Evolutionary conservation across 2,329 filamentous ascomycete species (phyloP).

Genomic region (Diaporthe aspalathi): DNA sequence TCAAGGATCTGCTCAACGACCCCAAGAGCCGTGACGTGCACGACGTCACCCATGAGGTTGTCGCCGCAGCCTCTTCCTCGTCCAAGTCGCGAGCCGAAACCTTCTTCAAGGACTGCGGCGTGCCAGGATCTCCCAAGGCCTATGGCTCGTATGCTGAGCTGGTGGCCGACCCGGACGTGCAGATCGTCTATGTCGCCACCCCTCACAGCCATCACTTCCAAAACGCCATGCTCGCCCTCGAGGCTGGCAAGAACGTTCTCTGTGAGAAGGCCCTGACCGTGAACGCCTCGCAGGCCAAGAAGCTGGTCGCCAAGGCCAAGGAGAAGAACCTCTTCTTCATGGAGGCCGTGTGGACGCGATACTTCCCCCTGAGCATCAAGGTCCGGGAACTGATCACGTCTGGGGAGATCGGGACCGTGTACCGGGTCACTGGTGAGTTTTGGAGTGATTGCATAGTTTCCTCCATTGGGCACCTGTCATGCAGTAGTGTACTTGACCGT

Average conservation of each 20-base stretch:
- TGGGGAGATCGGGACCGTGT: conserved; percentile 69
- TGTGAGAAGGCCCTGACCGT: conserved; percentile 94
- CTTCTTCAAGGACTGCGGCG: conserved; percentile 78
- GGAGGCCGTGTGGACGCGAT: conserved; percentile 92
- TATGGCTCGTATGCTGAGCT: conserved; percentile 88
- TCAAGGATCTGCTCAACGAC: conserved; percentile 82
- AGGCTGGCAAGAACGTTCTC: conserved; percentile 87
- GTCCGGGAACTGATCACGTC: conserved; percentile 72
- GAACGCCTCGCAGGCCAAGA: conserved; percentile 80
- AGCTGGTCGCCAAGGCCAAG: conserved; percentile 77
- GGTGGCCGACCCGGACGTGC: conserved; percentile 80
- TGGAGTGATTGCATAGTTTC: conserved; percentile 4
- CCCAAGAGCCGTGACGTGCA: conserved; percentile 75
- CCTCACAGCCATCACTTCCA: conserved; percentile 95
- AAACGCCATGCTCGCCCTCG: conserved; percentile 85
- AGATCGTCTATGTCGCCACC: conserved; percentile 90
- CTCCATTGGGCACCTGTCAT: conserved; percentile 9
- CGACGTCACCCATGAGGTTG: conserved; percentile 81
- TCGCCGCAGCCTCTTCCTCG: conserved; percentile 83
- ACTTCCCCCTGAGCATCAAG: conserved; percentile 85
- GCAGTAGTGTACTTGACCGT: too few species aligned
- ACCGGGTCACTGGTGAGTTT: conserved; percentile 64
- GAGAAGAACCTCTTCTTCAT: conserved; percentile 81
- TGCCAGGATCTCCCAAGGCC: conserved; percentile 74
- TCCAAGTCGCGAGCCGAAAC: conserved; percentile 75